Evolutionary conservation across 768 basidiomycete genomes (phyloP).

Genomic region (Boletus sensibilis): DNA sequence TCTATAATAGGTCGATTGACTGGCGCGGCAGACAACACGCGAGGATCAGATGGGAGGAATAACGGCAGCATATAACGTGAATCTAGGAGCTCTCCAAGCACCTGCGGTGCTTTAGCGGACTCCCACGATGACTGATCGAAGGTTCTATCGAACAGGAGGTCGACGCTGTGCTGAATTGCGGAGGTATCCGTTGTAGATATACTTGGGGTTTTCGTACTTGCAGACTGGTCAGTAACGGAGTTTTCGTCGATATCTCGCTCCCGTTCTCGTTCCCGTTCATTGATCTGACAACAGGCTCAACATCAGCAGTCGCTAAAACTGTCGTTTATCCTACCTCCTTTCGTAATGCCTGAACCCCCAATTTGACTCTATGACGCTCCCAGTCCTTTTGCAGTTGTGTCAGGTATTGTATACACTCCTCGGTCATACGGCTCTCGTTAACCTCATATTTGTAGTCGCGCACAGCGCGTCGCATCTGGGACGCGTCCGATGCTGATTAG

Average conservation of each 20-base stretch:
- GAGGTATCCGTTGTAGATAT: slow-evolving; percentile 36
- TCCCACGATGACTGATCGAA: slow-evolving; percentile 72
- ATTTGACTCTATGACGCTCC: slow-evolving; percentile 87
- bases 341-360: slow-evolving; percentile 80
- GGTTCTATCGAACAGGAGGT: slow-evolving; percentile 73
- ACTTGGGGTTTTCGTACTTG: slow-evolving; percentile 30
- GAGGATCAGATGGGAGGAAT: slow-evolving; percentile 77
- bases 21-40: slow-evolving; percentile 70
- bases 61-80: slow-evolving; percentile 92
- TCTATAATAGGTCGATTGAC: slow-evolving; percentile 36
- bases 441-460: slow-evolving; percentile 94
- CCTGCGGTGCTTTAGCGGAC: slow-evolving; percentile 73
- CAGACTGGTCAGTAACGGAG: slow-evolving; percentile 41
- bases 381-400: slow-evolving; percentile 96
- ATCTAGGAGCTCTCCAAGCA: slow-evolving; percentile 88
- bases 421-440: slow-evolving; percentile 87
- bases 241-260: slow-evolving; percentile 30
- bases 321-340: slow-evolving; percentile 58
- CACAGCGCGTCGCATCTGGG: slow-evolving; percentile 87
- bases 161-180: slow-evolving; percentile 57
- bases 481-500: neutral
- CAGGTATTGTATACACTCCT: slow-evolving; percentile 93
- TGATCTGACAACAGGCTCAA: slow-evolving; percentile 45
- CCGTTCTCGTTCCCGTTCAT: slow-evolving; percentile 63
- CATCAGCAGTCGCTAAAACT: neutral